These are phyloP conservation scores for Fusarium redolens DNA, from an alignment of 2,329 filamentous ascomycete species.

Conservation along the genomic window DNA sequence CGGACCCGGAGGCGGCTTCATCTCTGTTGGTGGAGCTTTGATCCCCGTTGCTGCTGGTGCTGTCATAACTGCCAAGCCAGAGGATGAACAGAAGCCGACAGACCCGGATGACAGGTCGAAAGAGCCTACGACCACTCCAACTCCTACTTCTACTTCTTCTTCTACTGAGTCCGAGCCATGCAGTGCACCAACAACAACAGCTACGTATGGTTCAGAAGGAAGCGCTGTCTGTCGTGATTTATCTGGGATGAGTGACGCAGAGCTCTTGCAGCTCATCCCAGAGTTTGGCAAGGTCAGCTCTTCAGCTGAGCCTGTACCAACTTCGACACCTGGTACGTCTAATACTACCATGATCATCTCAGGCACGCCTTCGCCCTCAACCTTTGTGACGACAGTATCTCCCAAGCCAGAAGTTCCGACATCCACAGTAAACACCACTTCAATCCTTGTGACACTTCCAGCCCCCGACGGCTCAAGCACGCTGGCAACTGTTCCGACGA, in stretches of 20 bases:
- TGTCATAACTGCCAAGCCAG: not conserved
- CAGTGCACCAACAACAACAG: not conserved
- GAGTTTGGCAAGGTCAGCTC: not conserved
- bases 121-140: not conserved
- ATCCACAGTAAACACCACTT: not conserved
- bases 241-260: not conserved
- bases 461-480: not conserved
- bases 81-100: not conserved
- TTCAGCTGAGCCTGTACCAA: not conserved
- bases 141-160: not conserved
- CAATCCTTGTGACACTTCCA: not conserved
- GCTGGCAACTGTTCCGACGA: not conserved
- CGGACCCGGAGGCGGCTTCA: accelerated
- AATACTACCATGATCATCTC: not conserved
- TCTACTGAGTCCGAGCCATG: not conserved
- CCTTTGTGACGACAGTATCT: not conserved
- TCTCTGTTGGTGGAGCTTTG: not conserved
- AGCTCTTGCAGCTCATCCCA: not conserved
- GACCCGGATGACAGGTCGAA: not conserved
- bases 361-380: not conserved
- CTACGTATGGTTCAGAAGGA: not conserved
- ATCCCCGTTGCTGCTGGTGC: not conserved
- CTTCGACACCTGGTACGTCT: not conserved
- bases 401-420: not conserved
- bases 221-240: not conserved